phyloP scores from a whole-genome alignment of 768 basidiomycete genomes.

The Phanerochaete sordida region DNA sequence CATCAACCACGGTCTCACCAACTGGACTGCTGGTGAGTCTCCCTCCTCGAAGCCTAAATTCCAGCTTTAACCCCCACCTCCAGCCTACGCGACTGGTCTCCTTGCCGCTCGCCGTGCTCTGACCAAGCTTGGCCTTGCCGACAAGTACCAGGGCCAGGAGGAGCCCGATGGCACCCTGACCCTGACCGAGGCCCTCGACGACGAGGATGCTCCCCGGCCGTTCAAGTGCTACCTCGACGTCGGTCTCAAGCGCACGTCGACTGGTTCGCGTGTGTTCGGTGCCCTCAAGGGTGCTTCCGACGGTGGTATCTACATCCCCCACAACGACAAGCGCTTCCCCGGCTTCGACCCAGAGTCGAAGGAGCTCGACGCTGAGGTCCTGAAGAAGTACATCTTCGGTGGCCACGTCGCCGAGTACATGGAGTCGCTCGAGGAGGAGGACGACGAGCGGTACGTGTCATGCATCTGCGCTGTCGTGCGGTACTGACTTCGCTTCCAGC shows the following conservation, averaged over 20 bases:
- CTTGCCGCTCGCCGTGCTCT: slow-evolving; percentile 93
- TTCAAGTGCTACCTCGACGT: slow-evolving; percentile 99
- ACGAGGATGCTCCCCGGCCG: slow-evolving; percentile 93
- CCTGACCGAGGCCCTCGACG: slow-evolving; percentile 83
- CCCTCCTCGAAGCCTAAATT: neutral
- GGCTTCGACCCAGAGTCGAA: slow-evolving; percentile 94
- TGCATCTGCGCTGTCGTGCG: neutral
- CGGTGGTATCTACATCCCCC: slow-evolving; percentile 96
- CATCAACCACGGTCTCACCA: slow-evolving; percentile 96
- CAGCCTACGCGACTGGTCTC: slow-evolving; percentile 96
- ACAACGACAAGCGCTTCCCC: slow-evolving; percentile 97
- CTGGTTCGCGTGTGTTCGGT: slow-evolving; percentile 95
- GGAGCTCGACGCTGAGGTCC: slow-evolving; percentile 86
- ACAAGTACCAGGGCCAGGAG: slow-evolving; percentile 93
- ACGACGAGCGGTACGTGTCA: slow-evolving; percentile 79
- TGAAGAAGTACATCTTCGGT: slow-evolving; percentile 97
- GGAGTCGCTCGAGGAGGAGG: slow-evolving; percentile 99
- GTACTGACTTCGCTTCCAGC: slow-evolving; percentile 33
- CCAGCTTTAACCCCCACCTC: neutral
- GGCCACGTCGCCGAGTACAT: slow-evolving; percentile 99
- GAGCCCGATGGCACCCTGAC: slow-evolving; percentile 87
- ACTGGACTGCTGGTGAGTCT: slow-evolving; percentile 89
- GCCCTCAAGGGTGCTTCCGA: slow-evolving; percentile 98
- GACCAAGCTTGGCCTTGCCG: slow-evolving; percentile 91
- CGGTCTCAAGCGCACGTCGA: slow-evolving; percentile 96